A percentile compares a stretch with the other conserved stretches of the same genome.
Conservation (phyloP, 768 basidiomycete genomes). For the Imleria badia region DNA sequence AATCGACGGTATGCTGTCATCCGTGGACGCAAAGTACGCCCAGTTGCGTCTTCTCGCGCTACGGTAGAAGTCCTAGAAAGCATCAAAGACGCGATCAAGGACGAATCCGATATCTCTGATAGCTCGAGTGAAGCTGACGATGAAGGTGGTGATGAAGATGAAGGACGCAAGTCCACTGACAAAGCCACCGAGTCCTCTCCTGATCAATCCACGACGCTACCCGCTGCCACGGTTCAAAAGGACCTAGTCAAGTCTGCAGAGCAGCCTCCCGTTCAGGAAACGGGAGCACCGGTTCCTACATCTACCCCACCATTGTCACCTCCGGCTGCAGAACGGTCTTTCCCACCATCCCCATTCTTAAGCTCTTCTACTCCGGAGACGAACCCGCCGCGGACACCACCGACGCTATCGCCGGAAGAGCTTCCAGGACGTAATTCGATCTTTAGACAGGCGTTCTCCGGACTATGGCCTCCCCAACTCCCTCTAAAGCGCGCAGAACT, state of each 20-base stretch:
- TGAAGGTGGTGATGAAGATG: constrained; percentile 62
- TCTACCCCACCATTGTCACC: constrained; percentile 29
- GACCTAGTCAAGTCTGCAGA: constrained; percentile 1
- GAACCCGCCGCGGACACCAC: constrained; percentile 44
- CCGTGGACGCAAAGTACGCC: constrained; percentile 82
- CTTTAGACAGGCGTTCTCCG: constrained; percentile 60
- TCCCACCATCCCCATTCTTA: constrained; percentile 60
- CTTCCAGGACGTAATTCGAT: constrained; percentile 60
- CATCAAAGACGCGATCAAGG: constrained; percentile 89
- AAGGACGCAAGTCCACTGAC: constrained; percentile 34
- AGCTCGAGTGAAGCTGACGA: constrained; percentile 66
- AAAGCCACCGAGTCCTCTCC: constrained; percentile 31
- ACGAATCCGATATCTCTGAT: constrained; percentile 72
- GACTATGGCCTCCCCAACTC: constrained; percentile 70
- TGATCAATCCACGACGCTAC: constrained; percentile 33
- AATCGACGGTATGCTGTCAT: constrained; percentile 84
- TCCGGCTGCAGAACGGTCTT: constrained; percentile 22
- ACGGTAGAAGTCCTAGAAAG: constrained; percentile 88
- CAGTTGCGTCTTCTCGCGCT: constrained; percentile 84
- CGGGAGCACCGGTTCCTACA: constrained; percentile 4
- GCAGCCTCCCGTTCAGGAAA: constrained; percentile 32
- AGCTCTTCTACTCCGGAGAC: constrained; percentile 36
- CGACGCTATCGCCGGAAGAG: constrained; percentile 53
- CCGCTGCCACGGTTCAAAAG: constrained; percentile 14
- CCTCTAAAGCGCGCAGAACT: constrained; percentile 53